A percentile compares a stretch with the other conserved stretches of the same genome.
phyloP scores from a whole-genome alignment of 129 eudicot species.

The Ambrosia artemisiifolia region DNA sequence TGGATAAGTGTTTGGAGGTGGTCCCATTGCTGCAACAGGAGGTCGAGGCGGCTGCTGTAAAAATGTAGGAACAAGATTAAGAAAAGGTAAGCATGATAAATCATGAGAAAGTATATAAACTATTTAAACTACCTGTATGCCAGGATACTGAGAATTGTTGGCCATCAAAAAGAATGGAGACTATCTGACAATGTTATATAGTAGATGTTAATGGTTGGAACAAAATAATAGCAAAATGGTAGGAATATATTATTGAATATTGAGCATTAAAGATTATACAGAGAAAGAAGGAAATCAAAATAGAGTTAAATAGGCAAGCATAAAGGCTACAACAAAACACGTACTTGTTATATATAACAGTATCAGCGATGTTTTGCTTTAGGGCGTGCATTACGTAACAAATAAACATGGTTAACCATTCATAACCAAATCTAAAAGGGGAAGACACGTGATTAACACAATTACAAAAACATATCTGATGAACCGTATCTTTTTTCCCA shows the following conservation, averaged over 20 bases:
- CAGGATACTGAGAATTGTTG: slow-evolving; percentile 65
- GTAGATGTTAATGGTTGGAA: slow-evolving; percentile 26
- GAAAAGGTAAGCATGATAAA: background rate
- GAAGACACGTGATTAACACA: background rate
- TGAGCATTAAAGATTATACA: background rate
- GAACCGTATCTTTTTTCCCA: background rate
- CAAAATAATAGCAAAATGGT: background rate
- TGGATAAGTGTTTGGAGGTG: slow-evolving; percentile 59
- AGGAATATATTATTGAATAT: background rate
- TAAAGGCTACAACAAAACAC: background rate
- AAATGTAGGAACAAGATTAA: slow-evolving; percentile 12
- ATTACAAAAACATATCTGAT: background rate
- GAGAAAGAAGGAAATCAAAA: background rate
- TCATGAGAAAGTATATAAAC: slow-evolving; percentile 4
- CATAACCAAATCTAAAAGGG: background rate
- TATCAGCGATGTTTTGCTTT: background rate
- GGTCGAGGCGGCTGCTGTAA: slow-evolving; percentile 57
- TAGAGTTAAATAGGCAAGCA: slow-evolving; percentile 11
- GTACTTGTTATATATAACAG: background rate
- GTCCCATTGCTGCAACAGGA: slow-evolving; percentile 49
- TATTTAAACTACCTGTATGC: slow-evolving; percentile 54
- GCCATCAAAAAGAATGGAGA: slow-evolving; percentile 52
- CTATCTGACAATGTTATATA: slow-evolving; percentile 31
- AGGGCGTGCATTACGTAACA: background rate
- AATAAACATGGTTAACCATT: background rate